phyloP scores from a whole-genome alignment of 2,329 filamentous ascomycete genomes.

The Colletotrichum endophyticum region DNA sequence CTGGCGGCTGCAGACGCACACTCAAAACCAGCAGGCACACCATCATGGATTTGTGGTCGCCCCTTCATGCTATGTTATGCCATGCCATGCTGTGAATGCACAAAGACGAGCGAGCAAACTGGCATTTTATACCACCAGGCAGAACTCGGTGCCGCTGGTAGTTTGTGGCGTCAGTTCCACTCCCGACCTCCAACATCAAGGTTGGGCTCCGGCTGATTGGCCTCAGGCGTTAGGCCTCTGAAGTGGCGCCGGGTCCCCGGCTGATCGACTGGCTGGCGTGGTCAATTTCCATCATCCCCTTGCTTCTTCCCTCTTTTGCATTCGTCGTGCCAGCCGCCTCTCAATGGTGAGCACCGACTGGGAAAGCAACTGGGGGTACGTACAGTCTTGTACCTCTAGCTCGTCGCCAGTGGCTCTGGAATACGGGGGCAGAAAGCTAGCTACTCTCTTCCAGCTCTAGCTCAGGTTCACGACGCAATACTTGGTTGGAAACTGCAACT shows the following conservation, averaged over 20 bases:
- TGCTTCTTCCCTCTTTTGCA: not conserved
- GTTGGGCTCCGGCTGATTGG: not conserved
- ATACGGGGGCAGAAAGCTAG: not conserved
- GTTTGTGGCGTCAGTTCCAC: not conserved
- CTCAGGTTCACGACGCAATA: not conserved
- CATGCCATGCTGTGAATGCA: not conserved
- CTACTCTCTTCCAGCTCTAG: not conserved
- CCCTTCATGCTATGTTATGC: not conserved
- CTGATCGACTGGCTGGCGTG: constrained; percentile 14
- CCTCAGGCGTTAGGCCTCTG: not conserved
- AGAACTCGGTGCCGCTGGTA: not conserved
- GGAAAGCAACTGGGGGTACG: not conserved
- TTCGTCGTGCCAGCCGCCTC: not conserved
- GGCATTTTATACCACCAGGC: not conserved
- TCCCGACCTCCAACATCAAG: not conserved
- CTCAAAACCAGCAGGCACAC: not conserved
- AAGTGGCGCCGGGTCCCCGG: constrained; percentile 3
- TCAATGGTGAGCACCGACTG: not conserved
- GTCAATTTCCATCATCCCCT: constrained; percentile 2
- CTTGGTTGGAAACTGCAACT: not conserved
- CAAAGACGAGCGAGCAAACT: not conserved
- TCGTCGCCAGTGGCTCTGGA: not conserved
- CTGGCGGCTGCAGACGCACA: constrained; percentile 4
- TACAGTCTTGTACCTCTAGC: not conserved
- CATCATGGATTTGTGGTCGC: not conserved